Base-by-base conservation (phyloP, 192 early-diverging fungal species). In the Coemansia sp. region DNA sequence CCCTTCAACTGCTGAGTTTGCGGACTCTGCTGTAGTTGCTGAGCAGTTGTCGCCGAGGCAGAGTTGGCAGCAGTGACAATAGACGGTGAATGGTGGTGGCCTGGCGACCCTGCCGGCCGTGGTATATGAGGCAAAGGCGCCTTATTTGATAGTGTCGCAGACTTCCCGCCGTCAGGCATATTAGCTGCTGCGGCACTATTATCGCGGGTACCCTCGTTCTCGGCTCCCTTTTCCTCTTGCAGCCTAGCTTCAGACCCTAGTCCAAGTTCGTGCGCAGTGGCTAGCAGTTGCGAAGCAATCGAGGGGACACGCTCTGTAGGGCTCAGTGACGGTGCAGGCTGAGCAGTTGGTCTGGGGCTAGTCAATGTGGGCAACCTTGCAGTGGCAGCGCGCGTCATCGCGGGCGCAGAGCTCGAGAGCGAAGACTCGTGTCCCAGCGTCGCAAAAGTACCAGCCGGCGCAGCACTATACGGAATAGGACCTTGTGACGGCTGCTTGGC, bases 21-120 rank as follows among this genome's bases (percentile, higher is more conserved):
- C 16, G 44, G 62, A 14, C 39, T 63, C 62, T 69, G 62, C 28
- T 67, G 61, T 26, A 61, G 67, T n/a, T 69, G 76, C 49, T 61
- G 73, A 10, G 57, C 28, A 50, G 72, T 17, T 47, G 72, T 37
- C 16, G 39, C 59, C n/a, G 44, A 39, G 21, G 64, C 13, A 17
- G 64, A 28, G 52, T 53, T 38, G 17, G 68, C 61, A 14, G 72
- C 63, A 3, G 81, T 65, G 35, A 73, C 76, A 39, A 78, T 78
- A 1, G 76, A 78, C 14, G 71, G 65, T 13, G 46, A 72, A 35
- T 84, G 76, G 6, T 78, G 72, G 33, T 84, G 80, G 1, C 68
- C 65, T 0, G 70, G 49, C 32, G 42, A 39, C 16, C 49, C 35
- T 39, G 42, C 14, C 11, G 63, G 19, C 5, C 17, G 63, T 10